Percentiles rank a stretch among this genome's conserved stretches.
These are phyloP conservation scores for Aspergillus tanneri DNA, from an alignment of 2,329 filamentous ascomycete species.

Conservation along the genomic window DNA sequence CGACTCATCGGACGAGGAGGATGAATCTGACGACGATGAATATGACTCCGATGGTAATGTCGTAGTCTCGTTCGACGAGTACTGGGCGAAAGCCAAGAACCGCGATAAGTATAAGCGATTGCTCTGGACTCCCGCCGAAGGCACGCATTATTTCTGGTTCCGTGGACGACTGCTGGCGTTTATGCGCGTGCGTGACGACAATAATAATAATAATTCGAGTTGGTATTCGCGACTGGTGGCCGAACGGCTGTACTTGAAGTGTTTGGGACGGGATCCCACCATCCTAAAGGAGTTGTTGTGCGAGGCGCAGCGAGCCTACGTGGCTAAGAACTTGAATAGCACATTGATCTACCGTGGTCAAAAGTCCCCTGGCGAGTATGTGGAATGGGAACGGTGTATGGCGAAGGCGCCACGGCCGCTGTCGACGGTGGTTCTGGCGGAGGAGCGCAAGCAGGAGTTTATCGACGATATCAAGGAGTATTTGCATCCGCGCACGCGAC, in stretches of 20 bases:
- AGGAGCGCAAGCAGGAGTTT: conserved; percentile 50
- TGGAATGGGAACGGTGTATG: conserved; percentile 39
- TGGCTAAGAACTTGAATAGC: conserved; percentile 36
- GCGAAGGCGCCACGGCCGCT: conserved; percentile 51
- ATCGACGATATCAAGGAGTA: conserved; percentile 58
- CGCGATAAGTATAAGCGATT: conserved; percentile 38
- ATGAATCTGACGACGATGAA: conserved; percentile 24
- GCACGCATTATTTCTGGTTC: conserved; percentile 69
- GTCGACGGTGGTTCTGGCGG: conserved; percentile 56
- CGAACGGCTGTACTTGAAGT: conserved; percentile 37
- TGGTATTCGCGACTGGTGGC: conserved; percentile 20
- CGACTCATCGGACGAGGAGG: conserved; percentile 27
- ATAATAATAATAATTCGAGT: conserved; percentile 13
- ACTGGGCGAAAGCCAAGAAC: conserved; percentile 41
- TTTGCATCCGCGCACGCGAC: conserved; percentile 50
- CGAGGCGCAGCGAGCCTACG: conserved; percentile 39
- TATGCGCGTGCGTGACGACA: conserved; percentile 30
- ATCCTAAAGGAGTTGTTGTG: conserved; percentile 36
- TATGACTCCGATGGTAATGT: conserved; percentile 33
- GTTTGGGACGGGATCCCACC: conserved; percentile 35
- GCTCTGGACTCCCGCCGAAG: conserved; percentile 65
- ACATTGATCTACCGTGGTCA: conserved; percentile 42
- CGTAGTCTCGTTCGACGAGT: conserved; percentile 44
- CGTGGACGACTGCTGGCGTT: conserved; percentile 53
- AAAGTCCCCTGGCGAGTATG: conserved; percentile 19